Base-by-base conservation (phyloP, 495 filamentous ascomycete genomes). In the Penicillium verhagenii region DNA sequence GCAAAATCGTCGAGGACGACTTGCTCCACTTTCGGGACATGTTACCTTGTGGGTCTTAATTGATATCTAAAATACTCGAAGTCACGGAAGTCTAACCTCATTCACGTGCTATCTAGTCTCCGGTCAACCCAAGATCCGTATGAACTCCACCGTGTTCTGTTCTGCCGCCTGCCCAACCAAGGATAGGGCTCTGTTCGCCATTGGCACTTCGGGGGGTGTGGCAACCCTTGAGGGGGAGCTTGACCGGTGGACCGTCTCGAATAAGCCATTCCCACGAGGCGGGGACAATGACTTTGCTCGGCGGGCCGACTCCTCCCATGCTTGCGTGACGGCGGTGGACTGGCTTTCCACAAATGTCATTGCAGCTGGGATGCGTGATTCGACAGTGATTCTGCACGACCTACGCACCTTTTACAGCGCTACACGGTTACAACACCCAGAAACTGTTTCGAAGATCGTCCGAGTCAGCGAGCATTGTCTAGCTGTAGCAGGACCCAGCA, bases 171-270 rank as follows among this genome's bases (percentile, higher is more conserved):
- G 66, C 26, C 74, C 68, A 44, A 52, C 56, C 23, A 62, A 61
- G 2, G 50, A 48, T 39, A 59, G 52, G 29, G 59, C 70, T 3
- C 51, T 67, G 11, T 78, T 78, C 35, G 75, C 75, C 21, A 57
- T 78, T 35, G 75, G 73, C 13, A 70, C 73, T 4, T 78, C 75
- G 8, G 63, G 74, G 16, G 75, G 73, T 23, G 61, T 78, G 4
- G 57, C 73, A 48, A 74, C 69, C 3, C 53, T 76, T 7, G 63
- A 71, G 38, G 70, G 60, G 4, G 55, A 57, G 6, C 61, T 54
- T 1, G 66, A 59, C 47, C 58, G 65, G 52, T 75, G 72, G 71
- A 54, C 60, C 1, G 26, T 75, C 4, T 70, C 64, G 1, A 64
- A 72, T 25, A 70, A 68, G 25, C 62, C 63, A 8, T 68, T 72